Evolutionary conservation across 139 green algal species (phyloP), one percentile per base, ranked within the genome.

Genomic region (Monoraphidium neglectum): DNA sequence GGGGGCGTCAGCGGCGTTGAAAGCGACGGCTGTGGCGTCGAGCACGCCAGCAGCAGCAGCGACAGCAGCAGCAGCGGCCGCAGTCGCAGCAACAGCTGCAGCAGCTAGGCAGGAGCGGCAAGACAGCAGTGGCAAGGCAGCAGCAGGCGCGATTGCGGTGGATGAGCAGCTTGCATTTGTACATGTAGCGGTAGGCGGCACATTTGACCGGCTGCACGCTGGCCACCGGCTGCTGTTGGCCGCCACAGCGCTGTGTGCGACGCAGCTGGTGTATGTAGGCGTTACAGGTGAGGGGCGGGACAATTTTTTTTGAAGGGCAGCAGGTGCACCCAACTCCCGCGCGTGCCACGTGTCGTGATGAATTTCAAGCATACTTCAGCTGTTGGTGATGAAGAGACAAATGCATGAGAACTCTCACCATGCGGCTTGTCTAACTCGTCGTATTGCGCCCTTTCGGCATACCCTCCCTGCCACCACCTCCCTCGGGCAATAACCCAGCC

Each of bases 191-290:
- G 87, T 97, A 47, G 95, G 95, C 5, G 95, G 95, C 66, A 98
- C 95, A 0, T 98, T 97, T 85, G 95, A 98, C 74, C 87, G 92
- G 3, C 72, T 98, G 66, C 95, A 98, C 81, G 93, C 94, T 1
- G 95, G 95, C 1, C 95, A 98, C 79, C 83, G 94, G 40, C 81
- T 97, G 54, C 89, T 98, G 77, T 86, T 98, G 73, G 90, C 90
- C 1, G 87, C 86, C 15, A 88, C 92, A 0, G 92, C 92, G 2
- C 77, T 96, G 30, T 79, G 94, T 28, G 72, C 77, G 18, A 72
- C 24, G 1, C 18, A 80, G 2, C 51, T 64, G 5, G 80, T 94
- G 6, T 96, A 89, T 63, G 82, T 95, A 24, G 94, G 94, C 21
- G 62, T 98, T 37, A 96, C 94, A 77, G 85, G 90, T 92, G 73